These are phyloP conservation scores for Erythrobasidium yunnanense DNA, from an alignment of 768 basidiomycete genomes.

Conservation along the genomic window DNA sequence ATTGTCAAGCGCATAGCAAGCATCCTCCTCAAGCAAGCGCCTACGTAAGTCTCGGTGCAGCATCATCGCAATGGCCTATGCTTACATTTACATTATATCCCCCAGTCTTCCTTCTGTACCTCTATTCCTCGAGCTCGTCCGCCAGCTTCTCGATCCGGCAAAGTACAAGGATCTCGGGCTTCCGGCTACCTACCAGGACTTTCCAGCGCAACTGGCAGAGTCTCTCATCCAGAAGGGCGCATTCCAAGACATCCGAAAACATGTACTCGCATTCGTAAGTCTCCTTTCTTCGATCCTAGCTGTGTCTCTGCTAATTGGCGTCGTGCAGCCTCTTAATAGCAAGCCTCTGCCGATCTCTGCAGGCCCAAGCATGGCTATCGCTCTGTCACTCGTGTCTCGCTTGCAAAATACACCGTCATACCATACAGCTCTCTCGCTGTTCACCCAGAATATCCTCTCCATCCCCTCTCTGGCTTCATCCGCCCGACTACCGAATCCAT, in stretches of 20 bases:
- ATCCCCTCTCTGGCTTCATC: background rate
- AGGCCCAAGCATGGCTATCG: slow-evolving; percentile 8
- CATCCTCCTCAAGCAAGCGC: background rate
- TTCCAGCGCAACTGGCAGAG: slow-evolving; percentile 13
- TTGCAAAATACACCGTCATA: background rate
- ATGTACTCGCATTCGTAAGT: slow-evolving; percentile 21
- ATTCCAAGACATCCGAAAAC: slow-evolving; percentile 1
- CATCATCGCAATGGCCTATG: background rate
- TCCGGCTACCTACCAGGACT: background rate
- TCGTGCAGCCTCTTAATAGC: background rate
- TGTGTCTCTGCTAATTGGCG: background rate
- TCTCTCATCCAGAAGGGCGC: slow-evolving; percentile 1
- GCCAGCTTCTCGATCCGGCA: slow-evolving; percentile 26
- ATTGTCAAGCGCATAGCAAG: background rate
- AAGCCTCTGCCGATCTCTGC: background rate
- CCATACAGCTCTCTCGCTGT: background rate
- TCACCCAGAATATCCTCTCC: background rate
- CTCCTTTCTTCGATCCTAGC: background rate
- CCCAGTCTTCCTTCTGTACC: slow-evolving; percentile 18
- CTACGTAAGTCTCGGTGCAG: slow-evolving; percentile 3
- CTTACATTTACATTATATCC: background rate
- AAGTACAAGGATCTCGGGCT: slow-evolving; percentile 8
- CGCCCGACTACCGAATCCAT: background rate
- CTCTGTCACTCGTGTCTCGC: background rate
- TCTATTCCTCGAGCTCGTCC: slow-evolving; percentile 25